Conservation (phyloP, 2,329 filamentous ascomycete genomes). For the Dothideomycetes sp. region DNA sequence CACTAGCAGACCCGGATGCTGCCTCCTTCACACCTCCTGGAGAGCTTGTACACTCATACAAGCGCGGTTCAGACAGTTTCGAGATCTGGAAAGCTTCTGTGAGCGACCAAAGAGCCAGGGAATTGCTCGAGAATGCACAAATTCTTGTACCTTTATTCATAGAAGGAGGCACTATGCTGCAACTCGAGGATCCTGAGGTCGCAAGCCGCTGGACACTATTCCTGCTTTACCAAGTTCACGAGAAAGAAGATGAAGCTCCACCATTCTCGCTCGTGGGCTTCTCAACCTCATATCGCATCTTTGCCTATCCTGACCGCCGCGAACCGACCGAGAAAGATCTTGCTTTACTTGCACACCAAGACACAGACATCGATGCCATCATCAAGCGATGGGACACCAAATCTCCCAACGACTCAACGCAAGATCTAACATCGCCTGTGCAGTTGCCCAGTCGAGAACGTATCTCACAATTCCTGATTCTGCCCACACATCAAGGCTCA, state of each 20-base stretch:
- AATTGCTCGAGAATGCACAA: constrained; percentile 71
- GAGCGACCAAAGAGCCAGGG: constrained; percentile 57
- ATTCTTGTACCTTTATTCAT: constrained; percentile 81
- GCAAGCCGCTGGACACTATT: constrained; percentile 85
- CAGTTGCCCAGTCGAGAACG: constrained; percentile 67
- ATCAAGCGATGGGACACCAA: constrained; percentile 12
- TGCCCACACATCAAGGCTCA: constrained; percentile 75
- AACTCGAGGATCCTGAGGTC: constrained; percentile 61
- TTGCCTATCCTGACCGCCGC: constrained; percentile 26
- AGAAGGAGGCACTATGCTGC: constrained; percentile 77
- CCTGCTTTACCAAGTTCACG: constrained; percentile 46
- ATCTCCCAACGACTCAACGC: neutral
- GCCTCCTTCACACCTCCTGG: constrained; percentile 66
- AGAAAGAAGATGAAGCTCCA: constrained; percentile 17
- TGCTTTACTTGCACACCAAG: constrained; percentile 27
- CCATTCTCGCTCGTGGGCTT: constrained; percentile 79
- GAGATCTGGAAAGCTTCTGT: constrained; percentile 80
- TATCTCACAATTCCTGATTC: constrained; percentile 86
- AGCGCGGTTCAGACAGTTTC: constrained; percentile 54
- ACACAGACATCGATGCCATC: constrained; percentile 13
- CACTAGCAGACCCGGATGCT: constrained; percentile 32
- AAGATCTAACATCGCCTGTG: constrained; percentile 27
- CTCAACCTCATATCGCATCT: constrained; percentile 83
- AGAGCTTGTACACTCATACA: constrained; percentile 55
- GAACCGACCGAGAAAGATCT: constrained; percentile 20